These are phyloP conservation scores for Xylariaceae sp. DNA, from an alignment of 2,329 filamentous ascomycete species.

Conservation along the genomic window DNA sequence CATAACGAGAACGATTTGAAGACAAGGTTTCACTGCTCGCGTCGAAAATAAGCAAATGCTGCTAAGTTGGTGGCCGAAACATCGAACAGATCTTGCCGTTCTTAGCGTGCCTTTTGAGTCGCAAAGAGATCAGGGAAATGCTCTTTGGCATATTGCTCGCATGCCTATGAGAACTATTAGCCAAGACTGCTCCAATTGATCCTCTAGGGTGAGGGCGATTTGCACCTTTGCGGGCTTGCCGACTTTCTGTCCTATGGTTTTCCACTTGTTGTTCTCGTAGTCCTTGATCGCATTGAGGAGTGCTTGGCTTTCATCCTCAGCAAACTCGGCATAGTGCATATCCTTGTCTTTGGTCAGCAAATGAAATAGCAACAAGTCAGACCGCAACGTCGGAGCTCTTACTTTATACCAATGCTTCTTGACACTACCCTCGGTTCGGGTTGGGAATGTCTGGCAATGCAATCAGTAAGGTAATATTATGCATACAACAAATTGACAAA, in stretches of 20 bases:
- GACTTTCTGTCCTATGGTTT: conserved; percentile 92
- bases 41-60: too few species aligned
- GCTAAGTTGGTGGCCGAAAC: too few species aligned
- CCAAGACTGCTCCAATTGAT: neutral
- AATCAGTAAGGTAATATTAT: conserved; percentile 5
- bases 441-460: conserved; percentile 72
- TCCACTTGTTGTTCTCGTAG: conserved; percentile 99
- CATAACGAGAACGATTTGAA: too few species aligned
- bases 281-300: conserved; percentile 95
- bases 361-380: neutral
- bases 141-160: conserved; percentile 93
- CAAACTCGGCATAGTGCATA: conserved; percentile 99
- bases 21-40: too few species aligned
- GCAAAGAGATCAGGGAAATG: conserved; percentile 64
- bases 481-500: conserved; percentile 34
- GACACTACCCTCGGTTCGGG: conserved; percentile 91
- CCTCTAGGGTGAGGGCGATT: conserved; percentile 11
- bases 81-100: neutral
- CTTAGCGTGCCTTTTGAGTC: conserved; percentile 28
- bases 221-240: conserved; percentile 93
- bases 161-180: conserved; percentile 53
- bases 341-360: conserved; percentile 55
- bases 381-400: conserved; percentile 23
- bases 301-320: conserved; percentile 84
- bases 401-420: conserved; percentile 99